Conservation (phyloP, 371 early-diverging fungal species). For the Mucor sp. region DNA sequence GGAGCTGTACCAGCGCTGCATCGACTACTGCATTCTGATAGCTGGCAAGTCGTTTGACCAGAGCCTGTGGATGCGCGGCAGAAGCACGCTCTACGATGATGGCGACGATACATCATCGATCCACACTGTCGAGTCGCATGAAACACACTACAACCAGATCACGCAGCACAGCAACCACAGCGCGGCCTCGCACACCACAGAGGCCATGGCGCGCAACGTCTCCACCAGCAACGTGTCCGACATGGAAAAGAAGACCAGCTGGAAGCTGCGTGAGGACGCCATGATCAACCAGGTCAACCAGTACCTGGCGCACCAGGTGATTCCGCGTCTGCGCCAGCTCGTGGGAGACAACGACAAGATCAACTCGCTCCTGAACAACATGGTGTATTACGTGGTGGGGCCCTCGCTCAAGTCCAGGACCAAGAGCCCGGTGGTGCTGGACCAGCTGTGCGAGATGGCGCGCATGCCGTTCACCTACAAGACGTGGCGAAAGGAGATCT, state of each 20-base stretch:
- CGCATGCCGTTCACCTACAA: constrained; percentile 66
- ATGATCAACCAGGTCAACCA: constrained; percentile 51
- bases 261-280: constrained; percentile 53
- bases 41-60: constrained; percentile 80
- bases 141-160: background rate
- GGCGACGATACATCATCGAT: constrained; percentile 26
- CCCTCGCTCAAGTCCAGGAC: constrained; percentile 67
- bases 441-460: constrained; percentile 60
- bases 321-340: constrained; percentile 68
- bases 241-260: constrained; percentile 48
- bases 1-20: constrained; percentile 69
- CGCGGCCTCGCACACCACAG: background rate
- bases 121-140: constrained; percentile 14
- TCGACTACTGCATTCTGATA: constrained; percentile 78
- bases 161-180: background rate
- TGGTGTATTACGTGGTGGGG: constrained; percentile 80
- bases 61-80: constrained; percentile 69
- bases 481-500: constrained; percentile 80
- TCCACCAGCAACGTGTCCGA: constrained; percentile 49
- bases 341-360: constrained; percentile 78
- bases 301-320: constrained; percentile 58
- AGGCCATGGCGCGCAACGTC: constrained; percentile 29
- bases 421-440: constrained; percentile 40
- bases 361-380: constrained; percentile 62
- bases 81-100: constrained; percentile 44